Percentiles rank a stretch among this genome's conserved stretches.
phyloP scores from a whole-genome alignment of 2,329 filamentous ascomycete species.

The Aspergillus ustus region DNA sequence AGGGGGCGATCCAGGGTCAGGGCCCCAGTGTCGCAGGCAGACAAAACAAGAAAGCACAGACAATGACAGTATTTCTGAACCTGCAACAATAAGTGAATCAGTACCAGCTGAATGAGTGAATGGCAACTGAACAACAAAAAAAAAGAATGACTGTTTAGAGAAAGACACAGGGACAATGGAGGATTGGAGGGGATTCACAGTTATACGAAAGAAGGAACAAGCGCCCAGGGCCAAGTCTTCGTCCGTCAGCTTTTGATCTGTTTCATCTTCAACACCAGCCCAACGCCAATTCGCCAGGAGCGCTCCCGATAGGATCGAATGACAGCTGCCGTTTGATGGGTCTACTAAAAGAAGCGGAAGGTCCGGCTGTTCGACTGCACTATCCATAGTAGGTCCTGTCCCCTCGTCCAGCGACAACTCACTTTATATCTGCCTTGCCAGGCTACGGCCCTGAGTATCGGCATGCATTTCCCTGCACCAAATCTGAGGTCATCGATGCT shows the following conservation, averaged over 20 bases:
- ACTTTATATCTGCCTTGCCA: neutral
- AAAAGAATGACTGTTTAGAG: conserved; percentile 12
- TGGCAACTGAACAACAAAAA: neutral
- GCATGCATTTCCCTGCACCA: neutral
- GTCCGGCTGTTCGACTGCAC: neutral
- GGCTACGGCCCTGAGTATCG: neutral
- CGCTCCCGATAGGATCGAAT: conserved; percentile 14
- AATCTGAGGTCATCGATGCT: neutral
- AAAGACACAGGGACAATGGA: neutral
- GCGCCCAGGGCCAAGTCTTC: conserved; percentile 7
- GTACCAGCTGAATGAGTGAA: neutral
- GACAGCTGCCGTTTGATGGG: neutral
- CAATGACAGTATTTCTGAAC: neutral
- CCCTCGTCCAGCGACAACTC: neutral
- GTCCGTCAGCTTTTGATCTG: conserved; percentile 2
- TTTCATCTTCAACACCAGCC: conserved; percentile 17
- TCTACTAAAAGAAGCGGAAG: neutral
- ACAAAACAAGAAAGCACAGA: neutral
- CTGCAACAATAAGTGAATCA: neutral
- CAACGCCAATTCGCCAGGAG: conserved; percentile 11
- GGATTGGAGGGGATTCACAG: neutral
- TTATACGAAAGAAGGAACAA: neutral
- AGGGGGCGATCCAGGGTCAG: neutral
- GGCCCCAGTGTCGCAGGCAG: conserved; percentile 5
- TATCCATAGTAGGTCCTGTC: too few relatives aligned